A percentile compares a stretch with the other conserved stretches of the same genome.
Conservation (phyloP, 768 basidiomycete genomes). For the Xerocomellus intermedius region DNA sequence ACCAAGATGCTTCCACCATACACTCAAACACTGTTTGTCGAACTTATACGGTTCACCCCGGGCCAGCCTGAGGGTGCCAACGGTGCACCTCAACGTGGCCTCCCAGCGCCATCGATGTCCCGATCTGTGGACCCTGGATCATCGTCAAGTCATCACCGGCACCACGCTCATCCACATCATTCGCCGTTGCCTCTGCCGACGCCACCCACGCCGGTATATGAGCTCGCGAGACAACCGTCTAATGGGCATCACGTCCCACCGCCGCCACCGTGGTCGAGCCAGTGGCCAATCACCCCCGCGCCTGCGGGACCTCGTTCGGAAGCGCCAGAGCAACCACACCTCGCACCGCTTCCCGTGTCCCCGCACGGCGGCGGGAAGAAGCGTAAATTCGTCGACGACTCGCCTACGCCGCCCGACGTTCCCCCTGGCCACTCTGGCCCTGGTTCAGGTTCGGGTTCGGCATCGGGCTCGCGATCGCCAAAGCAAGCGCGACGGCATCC, state of each 20-base stretch:
- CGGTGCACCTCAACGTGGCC: conserved; percentile 17
- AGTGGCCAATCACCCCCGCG: conserved; percentile 25
- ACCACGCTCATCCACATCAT: conserved; percentile 31
- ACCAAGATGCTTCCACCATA: conserved; percentile 64
- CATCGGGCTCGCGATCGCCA: conserved; percentile 29
- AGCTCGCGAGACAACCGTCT: conserved; percentile 29
- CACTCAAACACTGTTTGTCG: conserved; percentile 69
- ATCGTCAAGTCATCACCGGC: conserved; percentile 30
- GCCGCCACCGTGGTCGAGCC: conserved; percentile 35
- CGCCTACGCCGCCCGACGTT: conserved; percentile 26
- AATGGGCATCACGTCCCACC: conserved; percentile 37
- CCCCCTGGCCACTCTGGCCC: conserved; percentile 10
- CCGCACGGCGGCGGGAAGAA: conserved; percentile 35
- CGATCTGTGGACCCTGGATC: conserved; percentile 30
- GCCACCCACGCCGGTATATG: conserved; percentile 35
- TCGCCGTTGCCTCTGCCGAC: conserved; percentile 32
- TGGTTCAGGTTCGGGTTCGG: conserved; percentile 11
- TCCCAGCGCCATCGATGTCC: conserved; percentile 14
- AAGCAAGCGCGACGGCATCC: conserved; percentile 35
- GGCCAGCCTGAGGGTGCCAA: conserved; percentile 32
- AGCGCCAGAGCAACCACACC: conserved; percentile 20
- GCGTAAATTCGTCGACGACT: conserved; percentile 35
- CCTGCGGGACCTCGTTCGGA: conserved; percentile 22
- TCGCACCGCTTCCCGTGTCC: conserved; percentile 19
- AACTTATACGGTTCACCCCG: conserved; percentile 51